These are phyloP conservation scores for Thalia dealbata DNA, from an alignment of 176 grass and related monocot genomes.

Conservation along the genomic window DNA sequence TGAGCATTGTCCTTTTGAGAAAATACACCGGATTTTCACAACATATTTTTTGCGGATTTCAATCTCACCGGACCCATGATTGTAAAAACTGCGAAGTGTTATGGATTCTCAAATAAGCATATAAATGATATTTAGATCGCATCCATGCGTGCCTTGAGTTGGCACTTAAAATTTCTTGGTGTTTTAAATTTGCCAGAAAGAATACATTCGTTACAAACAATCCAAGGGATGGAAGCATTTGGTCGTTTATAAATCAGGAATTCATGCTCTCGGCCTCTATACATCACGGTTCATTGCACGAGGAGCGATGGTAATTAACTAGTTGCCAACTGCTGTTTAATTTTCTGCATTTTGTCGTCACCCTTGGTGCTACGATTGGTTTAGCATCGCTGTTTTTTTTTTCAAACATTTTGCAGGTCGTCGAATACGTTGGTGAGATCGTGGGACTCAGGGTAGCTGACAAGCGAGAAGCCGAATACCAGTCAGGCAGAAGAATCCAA, in stretches of 20 bases:
- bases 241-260: constrained; percentile 88
- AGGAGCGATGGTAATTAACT: constrained; percentile 65
- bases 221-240: constrained; percentile 77
- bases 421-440: constrained; percentile 90
- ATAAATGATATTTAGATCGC: no score
- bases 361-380: background rate
- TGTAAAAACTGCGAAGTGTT: no score
- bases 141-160: no score
- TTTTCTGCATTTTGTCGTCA: background rate
- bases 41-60: no score
- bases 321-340: background rate
- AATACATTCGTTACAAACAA: constrained; percentile 63
- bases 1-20: no score
- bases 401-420: constrained; percentile 54
- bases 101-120: no score
- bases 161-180: background rate
- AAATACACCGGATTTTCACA: no score
- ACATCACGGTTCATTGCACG: constrained; percentile 70
- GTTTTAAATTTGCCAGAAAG: constrained; percentile 46
- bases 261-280: constrained; percentile 93
- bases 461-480: constrained; percentile 78
- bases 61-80: no score
- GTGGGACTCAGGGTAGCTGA: constrained; percentile 65
- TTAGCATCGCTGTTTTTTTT: background rate
- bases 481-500: constrained; percentile 63